Percentiles rank a stretch among this genome's conserved stretches.
Conservation (phyloP, 108 stramenopile species). For the Pinguiococcus pyrenoidosus region DNA sequence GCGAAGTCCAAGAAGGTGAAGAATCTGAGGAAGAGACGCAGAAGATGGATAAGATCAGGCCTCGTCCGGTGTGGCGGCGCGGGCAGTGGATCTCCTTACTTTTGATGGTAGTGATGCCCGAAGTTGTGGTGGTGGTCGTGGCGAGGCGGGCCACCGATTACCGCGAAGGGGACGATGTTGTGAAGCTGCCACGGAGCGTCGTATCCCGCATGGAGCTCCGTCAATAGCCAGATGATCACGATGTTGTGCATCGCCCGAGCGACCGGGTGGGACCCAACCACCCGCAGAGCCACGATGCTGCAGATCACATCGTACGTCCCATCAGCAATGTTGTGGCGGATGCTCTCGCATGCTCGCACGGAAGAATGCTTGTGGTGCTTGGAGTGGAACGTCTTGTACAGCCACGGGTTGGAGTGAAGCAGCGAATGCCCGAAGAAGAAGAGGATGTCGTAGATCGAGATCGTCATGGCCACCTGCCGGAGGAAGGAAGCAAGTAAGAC, state of each 20-base stretch:
- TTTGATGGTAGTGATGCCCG: constrained; percentile 10
- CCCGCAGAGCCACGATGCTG: constrained; percentile 13
- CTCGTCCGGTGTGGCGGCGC: too few relatives aligned
- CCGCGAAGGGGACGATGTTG: constrained; percentile 6
- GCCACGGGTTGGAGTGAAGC: constrained; percentile 1
- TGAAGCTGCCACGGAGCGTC: constrained; percentile 17
- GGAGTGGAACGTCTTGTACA: constrained; percentile 4
- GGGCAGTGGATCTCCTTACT: too few relatives aligned
- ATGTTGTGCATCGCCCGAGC: constrained; percentile 12
- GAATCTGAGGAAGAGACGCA: too few relatives aligned
- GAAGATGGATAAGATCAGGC: too few relatives aligned
- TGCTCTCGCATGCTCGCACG: constrained; percentile 11
- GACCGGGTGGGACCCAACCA: constrained; percentile 3
- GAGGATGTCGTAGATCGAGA: constrained; percentile 10
- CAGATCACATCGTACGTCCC: constrained; percentile 11
- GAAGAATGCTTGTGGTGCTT: constrained; percentile 2
- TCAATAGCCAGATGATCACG: constrained; percentile 12
- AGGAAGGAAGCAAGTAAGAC: too few relatives aligned
- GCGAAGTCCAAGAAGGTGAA: too few relatives aligned
- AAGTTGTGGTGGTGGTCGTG: constrained; percentile 11
- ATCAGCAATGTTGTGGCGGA: constrained; percentile 11
- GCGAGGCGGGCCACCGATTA: constrained; percentile 4
- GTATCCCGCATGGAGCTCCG: constrained; percentile 17
- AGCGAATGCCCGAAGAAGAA: constrained; percentile 11
- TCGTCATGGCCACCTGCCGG: constrained; percentile 5